Percentiles rank a stretch among this genome's conserved stretches.
Evolutionary conservation across 371 early-diverging fungal species (phyloP).

Genomic region (Amoeboaphelidium occidentale): DNA sequence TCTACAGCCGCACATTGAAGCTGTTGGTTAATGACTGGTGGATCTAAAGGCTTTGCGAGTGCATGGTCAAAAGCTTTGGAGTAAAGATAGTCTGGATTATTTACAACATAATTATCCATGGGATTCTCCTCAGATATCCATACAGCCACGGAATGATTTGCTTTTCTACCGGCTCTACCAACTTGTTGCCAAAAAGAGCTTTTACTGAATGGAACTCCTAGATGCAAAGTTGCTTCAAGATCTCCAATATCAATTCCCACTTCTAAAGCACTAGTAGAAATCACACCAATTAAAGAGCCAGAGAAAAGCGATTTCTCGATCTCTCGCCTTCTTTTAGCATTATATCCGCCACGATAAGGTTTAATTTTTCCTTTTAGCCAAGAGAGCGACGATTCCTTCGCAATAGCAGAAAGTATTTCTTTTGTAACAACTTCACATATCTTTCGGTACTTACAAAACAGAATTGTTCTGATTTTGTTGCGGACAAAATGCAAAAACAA

Average conservation of each 20-base stretch:
- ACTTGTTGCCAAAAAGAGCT: slow-evolving; percentile 31
- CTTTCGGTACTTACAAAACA: slow-evolving; percentile 11
- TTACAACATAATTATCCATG: slow-evolving; percentile 28
- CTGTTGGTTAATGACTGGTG: slow-evolving; percentile 21
- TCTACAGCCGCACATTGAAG: slow-evolving; percentile 39
- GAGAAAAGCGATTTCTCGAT: slow-evolving; percentile 29
- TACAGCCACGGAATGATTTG: slow-evolving; percentile 26
- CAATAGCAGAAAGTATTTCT: slow-evolving; percentile 5
- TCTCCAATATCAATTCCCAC: slow-evolving; percentile 40
- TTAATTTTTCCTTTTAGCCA: slow-evolving; percentile 3
- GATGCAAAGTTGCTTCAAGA: slow-evolving; percentile 16
- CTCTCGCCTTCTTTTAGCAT: slow-evolving; percentile 19
- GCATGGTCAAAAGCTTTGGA: slow-evolving; percentile 14
- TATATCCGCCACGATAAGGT: slow-evolving; percentile 34
- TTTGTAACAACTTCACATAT: slow-evolving; percentile 13
- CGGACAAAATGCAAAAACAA: slow-evolving; percentile 6
- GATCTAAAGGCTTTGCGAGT: slow-evolving; percentile 15
- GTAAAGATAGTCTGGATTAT: slow-evolving; percentile 20
- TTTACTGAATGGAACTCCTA: slow-evolving; percentile 18
- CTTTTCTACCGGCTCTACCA: slow-evolving; percentile 38
- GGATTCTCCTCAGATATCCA: slow-evolving; percentile 20
- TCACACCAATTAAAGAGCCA: slow-evolving; percentile 22
- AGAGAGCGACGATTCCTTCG: slow-evolving; percentile 1
- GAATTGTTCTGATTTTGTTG: slow-evolving; percentile 8
- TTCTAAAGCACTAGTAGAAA: slow-evolving; percentile 41